Percentiles rank a stretch among this genome's conserved stretches.
Conservation (phyloP, 306 rosid genomes). For the Biancaea sappan region DNA sequence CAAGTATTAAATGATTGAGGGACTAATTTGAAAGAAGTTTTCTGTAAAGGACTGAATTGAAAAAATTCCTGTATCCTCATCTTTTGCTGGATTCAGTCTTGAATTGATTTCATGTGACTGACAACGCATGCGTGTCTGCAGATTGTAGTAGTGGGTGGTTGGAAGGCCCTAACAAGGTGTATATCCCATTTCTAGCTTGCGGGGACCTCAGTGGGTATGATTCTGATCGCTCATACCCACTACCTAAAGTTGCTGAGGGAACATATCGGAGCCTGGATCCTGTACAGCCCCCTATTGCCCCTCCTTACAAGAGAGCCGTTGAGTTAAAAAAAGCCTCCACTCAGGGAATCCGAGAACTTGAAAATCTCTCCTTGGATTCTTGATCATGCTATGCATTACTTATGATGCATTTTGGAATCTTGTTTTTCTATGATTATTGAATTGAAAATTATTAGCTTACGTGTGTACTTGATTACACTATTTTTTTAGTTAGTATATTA, state of each 20-base stretch:
- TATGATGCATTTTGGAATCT: constrained; percentile 25
- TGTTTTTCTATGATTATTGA: constrained; percentile 16
- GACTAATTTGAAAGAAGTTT: neutral
- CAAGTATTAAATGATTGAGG: neutral
- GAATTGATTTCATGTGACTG: constrained; percentile 7
- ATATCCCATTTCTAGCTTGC: constrained; percentile 75
- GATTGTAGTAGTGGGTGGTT: constrained; percentile 98
- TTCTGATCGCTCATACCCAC: constrained; percentile 63
- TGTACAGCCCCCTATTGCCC: constrained; percentile 66
- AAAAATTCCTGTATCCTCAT: neutral
- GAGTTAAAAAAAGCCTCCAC: constrained; percentile 62
- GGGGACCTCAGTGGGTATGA: constrained; percentile 69
- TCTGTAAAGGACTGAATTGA: neutral
- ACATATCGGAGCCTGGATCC: constrained; percentile 69
- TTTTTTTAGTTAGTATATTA: neutral
- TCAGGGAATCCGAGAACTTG: constrained; percentile 63
- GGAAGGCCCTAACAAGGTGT: constrained; percentile 96
- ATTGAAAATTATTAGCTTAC: constrained; percentile 29
- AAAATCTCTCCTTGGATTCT: constrained; percentile 71
- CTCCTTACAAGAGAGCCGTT: constrained; percentile 71
- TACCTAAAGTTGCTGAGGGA: constrained; percentile 64
- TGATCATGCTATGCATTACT: constrained; percentile 38
- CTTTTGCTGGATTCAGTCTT: constrained; percentile 11
- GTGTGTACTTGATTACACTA: neutral
- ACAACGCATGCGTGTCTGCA: constrained; percentile 45